Conservation (phyloP, 1,284 basidiomycete genomes). For the Rhodofomes roseus region DNA sequence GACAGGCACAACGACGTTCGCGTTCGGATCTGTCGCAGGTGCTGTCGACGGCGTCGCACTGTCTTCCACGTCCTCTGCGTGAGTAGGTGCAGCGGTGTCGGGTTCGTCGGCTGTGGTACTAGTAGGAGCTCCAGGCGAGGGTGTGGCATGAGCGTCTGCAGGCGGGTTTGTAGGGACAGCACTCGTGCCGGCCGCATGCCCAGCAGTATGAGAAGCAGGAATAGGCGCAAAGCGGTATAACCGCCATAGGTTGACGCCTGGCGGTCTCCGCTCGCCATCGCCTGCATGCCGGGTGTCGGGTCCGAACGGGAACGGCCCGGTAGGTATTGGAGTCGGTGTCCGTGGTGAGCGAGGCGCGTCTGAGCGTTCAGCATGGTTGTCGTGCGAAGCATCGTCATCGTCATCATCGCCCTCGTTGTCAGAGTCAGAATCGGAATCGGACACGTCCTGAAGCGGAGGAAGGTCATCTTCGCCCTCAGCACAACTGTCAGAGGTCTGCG, state of each 20-base stretch:
- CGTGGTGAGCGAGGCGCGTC: slow-evolving; percentile 6
- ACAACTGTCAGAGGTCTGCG: background rate
- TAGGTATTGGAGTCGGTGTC: slow-evolving; percentile 20
- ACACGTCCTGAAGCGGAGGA: slow-evolving; percentile 25
- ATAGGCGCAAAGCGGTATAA: slow-evolving; percentile 74
- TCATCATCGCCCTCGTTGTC: slow-evolving; percentile 13
- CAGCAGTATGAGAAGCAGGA: slow-evolving; percentile 28
- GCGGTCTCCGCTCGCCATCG: slow-evolving; percentile 19
- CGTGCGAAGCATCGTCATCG: slow-evolving; percentile 6
- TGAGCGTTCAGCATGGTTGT: background rate
- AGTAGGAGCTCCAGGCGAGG: slow-evolving; percentile 6
- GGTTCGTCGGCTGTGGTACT: slow-evolving; percentile 8
- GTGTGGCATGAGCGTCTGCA: slow-evolving; percentile 8
- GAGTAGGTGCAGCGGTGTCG: background rate
- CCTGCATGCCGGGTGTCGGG: slow-evolving; percentile 7
- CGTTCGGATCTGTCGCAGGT: slow-evolving; percentile 13
- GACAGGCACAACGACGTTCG: slow-evolving; percentile 64
- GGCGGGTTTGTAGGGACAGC: background rate
- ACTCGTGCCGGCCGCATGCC: slow-evolving; percentile 21
- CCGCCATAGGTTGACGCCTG: slow-evolving; percentile 75
- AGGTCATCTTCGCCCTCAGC: slow-evolving; percentile 22
- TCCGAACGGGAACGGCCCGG: slow-evolving; percentile 12
- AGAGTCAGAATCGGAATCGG: slow-evolving; percentile 21
- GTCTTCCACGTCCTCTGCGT: background rate
- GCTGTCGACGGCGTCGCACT: slow-evolving; percentile 4